These are phyloP conservation scores for Colletotrichum coccodes DNA, from an alignment of 2,329 filamentous ascomycete genomes.

Conservation along the genomic window DNA sequence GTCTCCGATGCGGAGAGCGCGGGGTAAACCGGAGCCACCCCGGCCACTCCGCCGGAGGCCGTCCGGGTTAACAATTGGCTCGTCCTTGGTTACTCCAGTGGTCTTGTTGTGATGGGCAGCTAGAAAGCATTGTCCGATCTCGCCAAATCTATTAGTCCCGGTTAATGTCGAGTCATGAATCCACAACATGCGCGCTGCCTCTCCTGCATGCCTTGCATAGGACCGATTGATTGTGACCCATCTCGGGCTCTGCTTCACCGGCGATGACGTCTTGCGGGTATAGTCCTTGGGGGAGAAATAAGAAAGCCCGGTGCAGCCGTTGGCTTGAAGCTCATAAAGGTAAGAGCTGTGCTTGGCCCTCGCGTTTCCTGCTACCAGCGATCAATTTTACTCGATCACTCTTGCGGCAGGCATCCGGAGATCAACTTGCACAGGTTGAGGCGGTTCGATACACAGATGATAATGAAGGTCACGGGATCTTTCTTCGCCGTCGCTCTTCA, in stretches of 20 bases:
- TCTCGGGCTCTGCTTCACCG: slow-evolving; percentile 11
- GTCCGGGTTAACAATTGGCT: background rate
- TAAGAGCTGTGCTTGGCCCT: too few relatives aligned
- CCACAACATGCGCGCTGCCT: background rate
- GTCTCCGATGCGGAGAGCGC: slow-evolving; percentile 25
- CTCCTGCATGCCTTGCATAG: background rate
- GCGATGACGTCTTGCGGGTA: background rate
- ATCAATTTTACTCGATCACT: background rate
- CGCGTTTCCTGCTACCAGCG: fast-evolving
- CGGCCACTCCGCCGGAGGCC: background rate
- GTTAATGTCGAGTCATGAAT: slow-evolving; percentile 19
- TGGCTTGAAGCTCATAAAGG: background rate
- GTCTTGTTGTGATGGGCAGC: background rate
- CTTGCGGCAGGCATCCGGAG: too few relatives aligned
- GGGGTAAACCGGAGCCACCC: slow-evolving; percentile 4
- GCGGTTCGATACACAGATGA: background rate
- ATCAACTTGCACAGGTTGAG: background rate
- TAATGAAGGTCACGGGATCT: slow-evolving; percentile 8
- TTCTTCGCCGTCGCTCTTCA: background rate
- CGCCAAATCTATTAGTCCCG: background rate
- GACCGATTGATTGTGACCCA: slow-evolving; percentile 9
- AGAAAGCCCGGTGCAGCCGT: background rate
- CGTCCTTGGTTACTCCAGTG: background rate
- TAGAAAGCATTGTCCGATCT: background rate
- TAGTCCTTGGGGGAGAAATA: background rate